A percentile compares a stretch with the other conserved stretches of the same genome.
Evolutionary conservation across 805 yeast species (phyloP).

Genomic region (Tetrapisispora arboricola): DNA sequence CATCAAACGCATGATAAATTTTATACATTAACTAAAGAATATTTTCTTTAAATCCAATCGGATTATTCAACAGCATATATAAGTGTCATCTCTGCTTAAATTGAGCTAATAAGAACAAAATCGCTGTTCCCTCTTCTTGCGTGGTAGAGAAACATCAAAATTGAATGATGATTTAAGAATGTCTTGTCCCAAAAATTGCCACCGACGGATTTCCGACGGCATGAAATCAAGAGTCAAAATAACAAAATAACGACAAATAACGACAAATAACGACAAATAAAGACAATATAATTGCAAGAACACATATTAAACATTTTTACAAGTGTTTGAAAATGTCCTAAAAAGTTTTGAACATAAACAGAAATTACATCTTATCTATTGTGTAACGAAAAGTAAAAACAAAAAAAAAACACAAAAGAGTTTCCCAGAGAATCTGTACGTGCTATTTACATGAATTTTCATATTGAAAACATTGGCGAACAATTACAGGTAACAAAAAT

Average conservation of each 20-base stretch:
- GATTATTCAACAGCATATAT: too few relatives aligned
- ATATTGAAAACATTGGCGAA: too few relatives aligned
- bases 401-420: too few relatives aligned
- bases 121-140: neutral
- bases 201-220: slow-evolving; percentile 3
- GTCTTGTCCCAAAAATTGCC: neutral
- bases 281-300: neutral
- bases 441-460: too few relatives aligned
- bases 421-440: too few relatives aligned
- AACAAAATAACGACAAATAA: neutral
- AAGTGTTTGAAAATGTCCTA: neutral
- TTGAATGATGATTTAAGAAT: neutral
- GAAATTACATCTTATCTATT: neutral
- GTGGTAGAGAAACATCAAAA: neutral
- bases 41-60: too few relatives aligned
- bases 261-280: slow-evolving; percentile 1
- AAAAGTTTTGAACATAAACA: neutral
- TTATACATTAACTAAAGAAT: too few relatives aligned
- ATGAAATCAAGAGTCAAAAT: neutral
- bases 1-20: too few relatives aligned
- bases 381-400: too few relatives aligned
- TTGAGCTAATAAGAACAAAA: too few relatives aligned
- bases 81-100: too few relatives aligned
- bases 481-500: too few relatives aligned
- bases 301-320: neutral